Evolutionary conservation across 768 basidiomycete species (phyloP), one percentile per base, ranked within the genome.

Genomic region (Macrolepiota dolichaula): DNA sequence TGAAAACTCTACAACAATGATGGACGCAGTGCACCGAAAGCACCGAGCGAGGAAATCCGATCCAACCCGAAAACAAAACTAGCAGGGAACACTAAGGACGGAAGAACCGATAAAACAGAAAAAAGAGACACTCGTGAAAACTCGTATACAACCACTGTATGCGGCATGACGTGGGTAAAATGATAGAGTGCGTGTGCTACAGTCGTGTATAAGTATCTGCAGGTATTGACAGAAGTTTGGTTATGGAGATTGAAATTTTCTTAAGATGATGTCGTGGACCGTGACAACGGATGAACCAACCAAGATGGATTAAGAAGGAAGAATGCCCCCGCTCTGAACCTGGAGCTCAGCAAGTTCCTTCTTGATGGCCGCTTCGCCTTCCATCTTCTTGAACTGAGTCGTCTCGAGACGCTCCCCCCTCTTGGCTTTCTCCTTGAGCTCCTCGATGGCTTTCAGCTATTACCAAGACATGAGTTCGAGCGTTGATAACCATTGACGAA

Each of bases 401-500:
- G 88, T 88, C 73, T 99, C 96, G 32, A 99, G 81, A 58, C 89
- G 85, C 72, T 98, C 96, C 0, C 97, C 96, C 37, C 91, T 85
- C 69, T 85, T 89, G 27, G 85, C 83, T 77, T 95, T 94, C 65
- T 92, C 92, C 78, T 98, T 98, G 53, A 99, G 85, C 69, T 98
- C 96, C 22, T 98, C 94, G 66, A 99, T 98, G n/a, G 96, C 96
- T 73, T 97, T 98, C 65, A 99, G 81, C 95, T 97, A 66, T 38
- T 27, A 57, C 44, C 22, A 19, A 53, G 24, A 32, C 15, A 24
- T 57, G 9, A 55, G 29, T 22, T 38, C 11, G n/a, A 62, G 57
- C 22, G 40, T 6, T 15, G 15, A 6, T 11, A 52, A 52, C 32
- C 35, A 6, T 19, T 22, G 25, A 27, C 12, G 27, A 46, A 52